Evolutionary conservation across 768 basidiomycete genomes (phyloP).

Genomic region (Serendipita sp.): DNA sequence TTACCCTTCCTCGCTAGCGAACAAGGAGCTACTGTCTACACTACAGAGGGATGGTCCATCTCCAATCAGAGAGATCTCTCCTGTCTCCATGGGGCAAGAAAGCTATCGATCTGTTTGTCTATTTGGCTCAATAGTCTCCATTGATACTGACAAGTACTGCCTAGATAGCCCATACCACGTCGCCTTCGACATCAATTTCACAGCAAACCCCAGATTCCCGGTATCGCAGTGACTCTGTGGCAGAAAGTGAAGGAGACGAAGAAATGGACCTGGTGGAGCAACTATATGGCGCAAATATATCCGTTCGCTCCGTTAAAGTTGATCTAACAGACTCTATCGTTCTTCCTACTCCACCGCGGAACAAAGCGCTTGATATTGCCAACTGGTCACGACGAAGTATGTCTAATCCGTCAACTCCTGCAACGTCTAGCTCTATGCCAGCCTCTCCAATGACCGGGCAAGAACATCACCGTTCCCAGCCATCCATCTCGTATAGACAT

Average conservation of each 20-base stretch:
- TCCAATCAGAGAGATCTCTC: neutral
- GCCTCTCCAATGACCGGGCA: neutral
- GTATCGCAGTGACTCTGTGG: neutral
- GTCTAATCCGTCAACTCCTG: conserved; percentile 24
- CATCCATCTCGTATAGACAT: neutral
- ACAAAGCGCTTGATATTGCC: conserved; percentile 74
- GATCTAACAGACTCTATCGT: conserved; percentile 77
- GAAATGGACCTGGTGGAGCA: conserved; percentile 97
- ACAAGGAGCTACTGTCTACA: conserved; percentile 63
- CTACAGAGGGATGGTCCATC: conserved; percentile 15
- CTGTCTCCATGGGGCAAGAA: neutral
- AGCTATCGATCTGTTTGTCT: neutral
- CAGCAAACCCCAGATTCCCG: neutral
- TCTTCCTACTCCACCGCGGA: conserved; percentile 67
- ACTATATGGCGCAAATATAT: conserved; percentile 66
- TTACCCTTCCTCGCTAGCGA: conserved; percentile 63
- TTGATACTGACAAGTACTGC: neutral
- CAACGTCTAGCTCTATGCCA: neutral
- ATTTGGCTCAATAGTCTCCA: neutral
- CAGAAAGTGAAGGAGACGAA: conserved; percentile 39
- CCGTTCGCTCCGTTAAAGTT: conserved; percentile 50
- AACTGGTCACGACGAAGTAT: conserved; percentile 50
- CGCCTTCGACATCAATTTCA: neutral
- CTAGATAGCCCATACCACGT: neutral
- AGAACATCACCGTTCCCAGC: neutral